phyloP scores from a whole-genome alignment of 345 rosid species.

The Populus euphratica region DNA sequence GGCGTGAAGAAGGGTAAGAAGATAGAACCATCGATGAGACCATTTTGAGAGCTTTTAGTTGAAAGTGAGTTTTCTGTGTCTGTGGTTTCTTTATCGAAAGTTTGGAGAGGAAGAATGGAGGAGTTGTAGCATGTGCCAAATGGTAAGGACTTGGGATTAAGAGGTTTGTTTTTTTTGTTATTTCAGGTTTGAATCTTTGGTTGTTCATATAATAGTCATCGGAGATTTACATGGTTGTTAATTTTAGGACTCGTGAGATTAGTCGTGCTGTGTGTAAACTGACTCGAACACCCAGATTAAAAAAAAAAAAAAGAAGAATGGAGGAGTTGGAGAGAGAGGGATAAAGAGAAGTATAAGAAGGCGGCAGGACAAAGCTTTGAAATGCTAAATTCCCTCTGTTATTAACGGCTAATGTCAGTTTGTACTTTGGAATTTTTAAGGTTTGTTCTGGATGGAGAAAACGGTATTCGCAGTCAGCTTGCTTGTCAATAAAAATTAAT shows the following conservation, averaged over 20 bases:
- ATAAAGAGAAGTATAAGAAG: neutral
- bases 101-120: neutral
- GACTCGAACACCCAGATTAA: too few species aligned
- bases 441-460: neutral
- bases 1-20: conserved; percentile 28
- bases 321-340: neutral
- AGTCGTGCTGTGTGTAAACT: too few species aligned
- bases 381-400: neutral
- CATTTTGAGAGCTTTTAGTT: neutral
- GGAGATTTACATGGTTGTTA: too few species aligned
- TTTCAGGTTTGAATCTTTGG: too few species aligned
- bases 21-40: conserved; percentile 14
- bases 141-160: too few species aligned
- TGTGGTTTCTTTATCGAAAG: neutral
- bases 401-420: neutral
- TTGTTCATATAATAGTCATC: too few species aligned
- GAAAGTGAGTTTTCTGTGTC: neutral
- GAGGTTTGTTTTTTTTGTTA: too few species aligned
- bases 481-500: too few species aligned
- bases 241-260: too few species aligned
- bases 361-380: neutral
- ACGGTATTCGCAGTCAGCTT: too few species aligned
- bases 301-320: too few species aligned
- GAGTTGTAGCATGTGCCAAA: too few species aligned
- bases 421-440: neutral